phyloP scores from a whole-genome alignment of 2,329 filamentous ascomycete species.

The Colletotrichum limetticola region DNA sequence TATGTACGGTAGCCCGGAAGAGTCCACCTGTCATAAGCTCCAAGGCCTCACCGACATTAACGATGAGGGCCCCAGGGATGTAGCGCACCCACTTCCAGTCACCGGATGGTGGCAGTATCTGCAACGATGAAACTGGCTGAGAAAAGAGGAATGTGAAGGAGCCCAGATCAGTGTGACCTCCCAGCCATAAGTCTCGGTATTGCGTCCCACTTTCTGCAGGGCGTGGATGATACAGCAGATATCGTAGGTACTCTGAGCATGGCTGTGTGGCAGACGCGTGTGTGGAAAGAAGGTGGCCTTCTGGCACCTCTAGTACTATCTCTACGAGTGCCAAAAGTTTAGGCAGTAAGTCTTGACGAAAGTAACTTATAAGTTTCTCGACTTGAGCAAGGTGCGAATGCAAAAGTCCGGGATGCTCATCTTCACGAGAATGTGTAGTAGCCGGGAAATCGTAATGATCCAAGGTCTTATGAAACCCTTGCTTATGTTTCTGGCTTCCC shows the following conservation, averaged over 20 bases:
- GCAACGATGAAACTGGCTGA: slow-evolving; percentile 62
- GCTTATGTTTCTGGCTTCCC: background rate
- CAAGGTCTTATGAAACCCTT: background rate
- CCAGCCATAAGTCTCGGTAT: slow-evolving; percentile 31
- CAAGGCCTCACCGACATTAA: slow-evolving; percentile 50
- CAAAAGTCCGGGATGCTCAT: background rate
- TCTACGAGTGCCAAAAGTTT: background rate
- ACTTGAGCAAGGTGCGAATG: background rate
- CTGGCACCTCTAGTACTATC: background rate
- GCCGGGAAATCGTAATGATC: background rate
- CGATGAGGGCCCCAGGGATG: slow-evolving; percentile 54
- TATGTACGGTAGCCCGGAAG: slow-evolving; percentile 46
- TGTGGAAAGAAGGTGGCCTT: background rate
- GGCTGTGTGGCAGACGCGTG: background rate
- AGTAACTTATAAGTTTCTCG: background rate
- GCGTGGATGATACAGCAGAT: background rate
- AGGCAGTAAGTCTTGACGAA: background rate
- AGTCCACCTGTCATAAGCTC: slow-evolving; percentile 41
- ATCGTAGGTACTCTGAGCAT: slow-evolving; percentile 1
- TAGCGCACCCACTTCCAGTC: slow-evolving; percentile 57
- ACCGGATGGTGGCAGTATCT: slow-evolving; percentile 51
- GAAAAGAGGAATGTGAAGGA: slow-evolving; percentile 64
- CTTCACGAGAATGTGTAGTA: background rate
- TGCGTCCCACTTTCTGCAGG: background rate
- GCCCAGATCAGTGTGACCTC: slow-evolving; percentile 60